Conservation (phyloP, 2,329 filamentous ascomycete species). For the Claviceps purpurea region DNA sequence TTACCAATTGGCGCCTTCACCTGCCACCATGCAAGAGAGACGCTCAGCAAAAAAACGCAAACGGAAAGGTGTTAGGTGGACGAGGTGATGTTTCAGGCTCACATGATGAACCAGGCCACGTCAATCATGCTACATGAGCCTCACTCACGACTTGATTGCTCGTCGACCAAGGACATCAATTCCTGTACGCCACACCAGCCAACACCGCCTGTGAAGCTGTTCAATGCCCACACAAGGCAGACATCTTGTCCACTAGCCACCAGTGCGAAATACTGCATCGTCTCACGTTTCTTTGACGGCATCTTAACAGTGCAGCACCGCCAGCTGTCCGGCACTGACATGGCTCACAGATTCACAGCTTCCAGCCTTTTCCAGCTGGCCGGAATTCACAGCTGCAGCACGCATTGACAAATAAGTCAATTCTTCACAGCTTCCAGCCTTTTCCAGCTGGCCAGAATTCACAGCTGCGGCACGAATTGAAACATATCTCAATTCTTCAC, state of each 20-base stretch:
- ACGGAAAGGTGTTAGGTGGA: conserved; percentile 39
- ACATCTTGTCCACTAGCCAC: too few relatives aligned
- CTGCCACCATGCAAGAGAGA: conserved; percentile 60
- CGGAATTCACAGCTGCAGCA: too few relatives aligned
- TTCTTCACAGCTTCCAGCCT: too few relatives aligned
- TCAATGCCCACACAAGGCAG: conserved; percentile 62
- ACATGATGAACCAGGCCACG: conserved; percentile 58
- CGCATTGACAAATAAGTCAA: too few relatives aligned
- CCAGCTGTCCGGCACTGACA: too few relatives aligned
- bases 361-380: too few relatives aligned
- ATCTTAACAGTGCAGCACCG: too few relatives aligned
- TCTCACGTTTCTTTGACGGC: too few relatives aligned
- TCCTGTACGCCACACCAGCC: conserved; percentile 51
- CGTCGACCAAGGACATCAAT: conserved; percentile 43
- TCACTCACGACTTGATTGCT: conserved; percentile 58
- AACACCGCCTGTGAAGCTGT: conserved; percentile 34
- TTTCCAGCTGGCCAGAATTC: too few relatives aligned
- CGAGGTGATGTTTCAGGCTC: conserved; percentile 84
- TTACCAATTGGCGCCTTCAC: conserved; percentile 67
- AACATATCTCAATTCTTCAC: neutral
- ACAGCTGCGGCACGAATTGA: too few relatives aligned
- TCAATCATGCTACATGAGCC: conserved; percentile 70
- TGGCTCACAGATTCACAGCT: too few relatives aligned
- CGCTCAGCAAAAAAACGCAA: conserved; percentile 53
- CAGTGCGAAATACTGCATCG: too few relatives aligned